A percentile compares a stretch with the other conserved stretches of the same genome.
Evolutionary conservation across 176 grass and related monocot genomes (phyloP).

Genomic region (Avena sativa): DNA sequence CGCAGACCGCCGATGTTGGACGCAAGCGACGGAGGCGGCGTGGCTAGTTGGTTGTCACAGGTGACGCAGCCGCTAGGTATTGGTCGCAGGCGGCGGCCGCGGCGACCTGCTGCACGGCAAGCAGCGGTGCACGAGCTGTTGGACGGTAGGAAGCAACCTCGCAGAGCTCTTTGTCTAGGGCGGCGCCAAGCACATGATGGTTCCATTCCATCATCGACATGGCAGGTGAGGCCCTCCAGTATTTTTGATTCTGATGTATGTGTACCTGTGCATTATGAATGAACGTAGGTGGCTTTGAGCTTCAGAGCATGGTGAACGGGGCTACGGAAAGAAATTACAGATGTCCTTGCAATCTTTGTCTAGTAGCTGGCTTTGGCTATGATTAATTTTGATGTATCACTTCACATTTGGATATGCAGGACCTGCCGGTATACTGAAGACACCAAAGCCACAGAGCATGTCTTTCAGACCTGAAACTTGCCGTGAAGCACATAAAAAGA

Average conservation of each 20-base stretch:
- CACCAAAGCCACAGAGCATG: not conserved
- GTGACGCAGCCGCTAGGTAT: not conserved
- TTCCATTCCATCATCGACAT: no score
- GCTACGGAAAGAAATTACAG: not conserved
- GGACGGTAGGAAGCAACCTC: no score
- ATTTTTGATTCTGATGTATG: no score
- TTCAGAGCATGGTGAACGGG: not conserved
- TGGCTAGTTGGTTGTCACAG: no score
- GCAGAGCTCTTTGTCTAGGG: no score
- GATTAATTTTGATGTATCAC: not conserved
- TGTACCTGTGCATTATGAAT: not conserved
- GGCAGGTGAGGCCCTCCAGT: no score
- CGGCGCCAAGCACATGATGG: no score
- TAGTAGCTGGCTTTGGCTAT: not conserved
- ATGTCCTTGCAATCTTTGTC: not conserved
- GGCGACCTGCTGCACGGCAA: no score
- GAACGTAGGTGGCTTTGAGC: not conserved
- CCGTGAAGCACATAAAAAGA: not conserved
- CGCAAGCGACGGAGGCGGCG: no score
- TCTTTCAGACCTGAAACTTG: not conserved
- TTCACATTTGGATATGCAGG: not conserved
- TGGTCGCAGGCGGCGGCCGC: not conserved
- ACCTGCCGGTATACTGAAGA: not conserved
- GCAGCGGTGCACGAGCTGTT: no score
- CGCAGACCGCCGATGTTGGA: no score